Evolutionary conservation across 192 early-diverging fungal genomes (phyloP).

Genomic region (Pilaira anomala): DNA sequence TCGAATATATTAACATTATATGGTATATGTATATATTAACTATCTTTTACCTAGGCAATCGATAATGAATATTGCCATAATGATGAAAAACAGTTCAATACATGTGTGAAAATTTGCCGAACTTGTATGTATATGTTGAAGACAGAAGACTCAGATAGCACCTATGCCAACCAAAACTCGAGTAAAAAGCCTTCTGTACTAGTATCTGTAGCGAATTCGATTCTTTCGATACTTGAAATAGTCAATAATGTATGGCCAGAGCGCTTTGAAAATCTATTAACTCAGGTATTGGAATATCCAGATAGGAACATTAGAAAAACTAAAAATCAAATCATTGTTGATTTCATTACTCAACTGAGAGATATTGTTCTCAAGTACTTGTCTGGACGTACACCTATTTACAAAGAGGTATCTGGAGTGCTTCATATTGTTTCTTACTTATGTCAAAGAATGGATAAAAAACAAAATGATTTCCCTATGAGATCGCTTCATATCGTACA

Average conservation of each 20-base stretch:
- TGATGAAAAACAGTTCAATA: slow-evolving; percentile 9
- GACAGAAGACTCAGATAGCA: slow-evolving; percentile 26
- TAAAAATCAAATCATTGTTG: slow-evolving; percentile 14
- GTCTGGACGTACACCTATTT: slow-evolving; percentile 36
- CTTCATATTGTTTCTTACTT: slow-evolving; percentile 41
- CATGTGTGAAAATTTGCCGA: slow-evolving; percentile 8
- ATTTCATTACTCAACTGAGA: slow-evolving; percentile 25
- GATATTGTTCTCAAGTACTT: slow-evolving; percentile 34
- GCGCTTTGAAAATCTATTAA: slow-evolving; percentile 20
- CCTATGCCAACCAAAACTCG: slow-evolving; percentile 1
- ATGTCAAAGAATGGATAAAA: slow-evolving; percentile 26
- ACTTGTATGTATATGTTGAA: slow-evolving; percentile 10
- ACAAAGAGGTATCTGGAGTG: slow-evolving; percentile 45
- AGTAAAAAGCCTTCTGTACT: slow-evolving; percentile 27
- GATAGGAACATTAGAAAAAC: not conserved
- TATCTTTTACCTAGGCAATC: too few relatives aligned
- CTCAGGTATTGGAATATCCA: slow-evolving; percentile 1
- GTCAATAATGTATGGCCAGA: slow-evolving; percentile 30
- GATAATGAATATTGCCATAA: slow-evolving; percentile 9
- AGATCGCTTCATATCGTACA: slow-evolving; percentile 31
- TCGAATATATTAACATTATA: too few relatives aligned
- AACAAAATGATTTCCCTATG: slow-evolving; percentile 9
- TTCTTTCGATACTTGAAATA: slow-evolving; percentile 13
- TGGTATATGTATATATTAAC: too few relatives aligned
- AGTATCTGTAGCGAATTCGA: slow-evolving; percentile 12